Conservation (phyloP, 495 filamentous ascomycete species). For the Aspergillus ellipticus region DNA sequence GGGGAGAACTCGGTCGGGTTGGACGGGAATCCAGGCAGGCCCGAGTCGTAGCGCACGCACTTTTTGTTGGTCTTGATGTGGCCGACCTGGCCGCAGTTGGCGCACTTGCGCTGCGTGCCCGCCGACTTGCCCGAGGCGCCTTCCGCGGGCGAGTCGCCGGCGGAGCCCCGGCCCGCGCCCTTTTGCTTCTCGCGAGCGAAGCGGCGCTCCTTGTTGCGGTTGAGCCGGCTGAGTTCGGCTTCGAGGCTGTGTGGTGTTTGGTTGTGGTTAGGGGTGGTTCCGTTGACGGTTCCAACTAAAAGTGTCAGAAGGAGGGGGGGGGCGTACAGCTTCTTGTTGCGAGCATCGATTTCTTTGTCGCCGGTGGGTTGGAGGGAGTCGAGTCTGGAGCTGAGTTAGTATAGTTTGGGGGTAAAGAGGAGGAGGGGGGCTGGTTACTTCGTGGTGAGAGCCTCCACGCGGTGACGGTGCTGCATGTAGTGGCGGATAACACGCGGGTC, state of each 20-base stretch:
- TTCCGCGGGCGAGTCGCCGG: constrained; percentile 39
- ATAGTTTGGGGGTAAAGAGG: background rate
- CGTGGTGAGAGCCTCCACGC: constrained; percentile 59
- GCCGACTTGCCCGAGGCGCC: constrained; percentile 47
- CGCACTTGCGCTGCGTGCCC: constrained; percentile 87
- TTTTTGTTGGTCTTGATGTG: constrained; percentile 99
- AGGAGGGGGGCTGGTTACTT: constrained; percentile 44
- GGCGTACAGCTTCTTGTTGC: constrained; percentile 51
- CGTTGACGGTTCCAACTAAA: no score
- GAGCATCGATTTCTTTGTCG: constrained; percentile 64
- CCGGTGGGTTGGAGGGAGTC: constrained; percentile 67
- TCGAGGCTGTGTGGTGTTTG: constrained; percentile 51
- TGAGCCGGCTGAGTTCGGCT: constrained; percentile 73
- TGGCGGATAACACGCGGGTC: constrained; percentile 72
- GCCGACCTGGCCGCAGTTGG: constrained; percentile 90
- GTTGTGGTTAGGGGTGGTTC: constrained; percentile 1
- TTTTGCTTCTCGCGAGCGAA: constrained; percentile 90
- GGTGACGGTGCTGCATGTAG: constrained; percentile 53
- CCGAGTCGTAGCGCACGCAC: constrained; percentile 41
- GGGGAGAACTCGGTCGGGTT: background rate
- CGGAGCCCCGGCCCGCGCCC: constrained; percentile 42
- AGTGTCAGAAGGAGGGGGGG: constrained; percentile 12
- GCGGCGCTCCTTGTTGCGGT: constrained; percentile 87
- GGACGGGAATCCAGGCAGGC: background rate
- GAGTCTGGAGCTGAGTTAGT: constrained; percentile 33